Evolutionary conservation across 2,329 filamentous ascomycete species (phyloP).

Genomic region (Diaporthe velutina): DNA sequence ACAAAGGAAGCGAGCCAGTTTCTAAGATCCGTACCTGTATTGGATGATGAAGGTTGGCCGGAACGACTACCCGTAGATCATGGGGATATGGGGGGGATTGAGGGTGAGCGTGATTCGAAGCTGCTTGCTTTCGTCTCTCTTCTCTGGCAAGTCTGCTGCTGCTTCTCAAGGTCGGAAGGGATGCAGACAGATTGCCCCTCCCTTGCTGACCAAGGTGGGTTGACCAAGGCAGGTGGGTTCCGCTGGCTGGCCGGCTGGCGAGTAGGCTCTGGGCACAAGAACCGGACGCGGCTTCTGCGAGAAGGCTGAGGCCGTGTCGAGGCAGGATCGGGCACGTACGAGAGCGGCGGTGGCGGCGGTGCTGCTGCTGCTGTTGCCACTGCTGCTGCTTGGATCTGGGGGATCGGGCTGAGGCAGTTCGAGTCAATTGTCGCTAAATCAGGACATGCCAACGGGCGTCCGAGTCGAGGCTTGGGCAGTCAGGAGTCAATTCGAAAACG

Average conservation of each 20-base stretch:
- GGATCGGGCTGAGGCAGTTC: conserved; percentile 28
- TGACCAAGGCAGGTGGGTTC: conserved; percentile 27
- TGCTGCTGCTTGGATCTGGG: conserved; percentile 16
- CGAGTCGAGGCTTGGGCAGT: conserved; percentile 30
- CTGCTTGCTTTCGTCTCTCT: conserved; percentile 3
- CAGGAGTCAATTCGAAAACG: conserved; percentile 27
- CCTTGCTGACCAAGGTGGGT: conserved; percentile 32
- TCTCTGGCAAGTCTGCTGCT: conserved; percentile 6
- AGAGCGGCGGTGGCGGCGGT: background rate
- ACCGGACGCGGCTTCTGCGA: conserved; percentile 16
- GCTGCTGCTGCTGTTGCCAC: background rate
- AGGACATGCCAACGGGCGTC: conserved; percentile 17
- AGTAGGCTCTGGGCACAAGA: conserved; percentile 22
- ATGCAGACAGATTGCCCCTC: conserved; percentile 36
- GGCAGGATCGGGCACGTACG: conserved; percentile 1
- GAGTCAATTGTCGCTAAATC: conserved; percentile 34
- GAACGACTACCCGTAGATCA: conserved; percentile 19
- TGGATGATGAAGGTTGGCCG: conserved; percentile 13
- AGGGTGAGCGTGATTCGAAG: background rate
- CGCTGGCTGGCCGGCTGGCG: conserved; percentile 12
- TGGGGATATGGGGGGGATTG: conserved; percentile 2
- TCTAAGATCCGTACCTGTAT: conserved; percentile 29
- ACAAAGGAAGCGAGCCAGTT: conserved; percentile 35
- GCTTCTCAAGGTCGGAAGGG: conserved; percentile 16
- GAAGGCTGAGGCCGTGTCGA: conserved; percentile 33